Percentiles rank a stretch among this genome's conserved stretches.
These are phyloP conservation scores for Candida nanaspora DNA, from an alignment of 805 yeast species.

Conservation along the genomic window DNA sequence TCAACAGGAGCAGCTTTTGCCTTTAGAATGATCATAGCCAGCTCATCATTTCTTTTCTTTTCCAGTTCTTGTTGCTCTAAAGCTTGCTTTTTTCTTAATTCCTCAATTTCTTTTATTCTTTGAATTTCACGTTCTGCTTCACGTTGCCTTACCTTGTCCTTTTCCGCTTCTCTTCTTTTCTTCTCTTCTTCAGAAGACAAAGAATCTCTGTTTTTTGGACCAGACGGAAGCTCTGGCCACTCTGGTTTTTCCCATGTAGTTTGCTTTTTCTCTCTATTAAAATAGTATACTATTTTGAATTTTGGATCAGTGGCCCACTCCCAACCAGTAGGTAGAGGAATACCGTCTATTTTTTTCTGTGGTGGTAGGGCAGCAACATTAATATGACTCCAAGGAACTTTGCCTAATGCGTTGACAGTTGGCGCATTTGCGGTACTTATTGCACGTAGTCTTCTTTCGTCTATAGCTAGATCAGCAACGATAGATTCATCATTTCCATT, in stretches of 20 bases:
- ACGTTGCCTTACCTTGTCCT: conserved; percentile 20
- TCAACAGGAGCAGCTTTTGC: conserved; percentile 3
- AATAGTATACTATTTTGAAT: conserved; percentile 44
- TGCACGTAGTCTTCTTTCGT: conserved; percentile 15
- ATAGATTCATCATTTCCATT: background rate
- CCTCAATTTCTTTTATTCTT: conserved; percentile 7
- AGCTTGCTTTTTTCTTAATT: conserved; percentile 12
- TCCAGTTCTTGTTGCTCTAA: background rate
- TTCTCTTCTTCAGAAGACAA: conserved; percentile 13
- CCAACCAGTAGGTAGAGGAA: conserved; percentile 59
- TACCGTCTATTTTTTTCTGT: conserved; percentile 20
- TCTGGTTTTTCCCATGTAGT: conserved; percentile 60
- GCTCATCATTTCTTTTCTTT: conserved; percentile 1
- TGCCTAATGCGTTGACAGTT: background rate
- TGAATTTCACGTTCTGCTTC: conserved; percentile 3
- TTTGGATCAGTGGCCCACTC: conserved; percentile 43
- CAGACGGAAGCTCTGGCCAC: conserved; percentile 10
- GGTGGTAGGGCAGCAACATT: conserved; percentile 10
- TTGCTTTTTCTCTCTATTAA: conserved; percentile 36
- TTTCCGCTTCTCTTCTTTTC: conserved; percentile 23
- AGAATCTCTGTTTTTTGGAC: conserved; percentile 5
- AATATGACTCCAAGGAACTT: conserved; percentile 12
- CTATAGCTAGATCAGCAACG: background rate
- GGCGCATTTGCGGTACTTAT: background rate
- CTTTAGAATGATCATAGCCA: conserved; percentile 22